phyloP scores from a whole-genome alignment of 371 early-diverging fungal species.

The Mucor lusitanicus region DNA sequence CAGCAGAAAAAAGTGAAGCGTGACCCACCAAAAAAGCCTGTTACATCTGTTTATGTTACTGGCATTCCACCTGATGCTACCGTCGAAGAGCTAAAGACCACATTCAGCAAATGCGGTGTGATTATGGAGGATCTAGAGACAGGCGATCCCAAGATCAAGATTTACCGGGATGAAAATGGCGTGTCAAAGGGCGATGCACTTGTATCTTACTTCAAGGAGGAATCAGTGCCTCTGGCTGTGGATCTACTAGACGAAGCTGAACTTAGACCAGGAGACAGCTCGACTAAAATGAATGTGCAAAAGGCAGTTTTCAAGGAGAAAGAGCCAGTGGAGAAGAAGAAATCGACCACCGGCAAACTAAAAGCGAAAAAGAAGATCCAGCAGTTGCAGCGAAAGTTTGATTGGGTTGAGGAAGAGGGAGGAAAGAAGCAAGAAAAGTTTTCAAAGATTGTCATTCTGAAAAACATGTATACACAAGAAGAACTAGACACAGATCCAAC shows the following conservation, averaged over 20 bases:
- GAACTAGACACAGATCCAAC: conserved; percentile 92
- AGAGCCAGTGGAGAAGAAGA: conserved; percentile 31
- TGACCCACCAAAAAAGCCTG: conserved; percentile 54
- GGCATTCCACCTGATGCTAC: conserved; percentile 85
- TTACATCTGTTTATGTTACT: conserved; percentile 86
- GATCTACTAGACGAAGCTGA: conserved; percentile 85
- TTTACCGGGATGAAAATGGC: conserved; percentile 77
- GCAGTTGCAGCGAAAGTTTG: conserved; percentile 85
- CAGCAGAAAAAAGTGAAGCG: conserved; percentile 52
- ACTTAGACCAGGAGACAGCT: conserved; percentile 66
- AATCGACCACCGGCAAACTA: conserved; percentile 55
- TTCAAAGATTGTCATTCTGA: conserved; percentile 83
- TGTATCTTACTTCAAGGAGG: conserved; percentile 87
- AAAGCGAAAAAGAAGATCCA: conserved; percentile 71
- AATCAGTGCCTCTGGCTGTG: conserved; percentile 84
- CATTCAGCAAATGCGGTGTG: conserved; percentile 88
- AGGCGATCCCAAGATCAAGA: conserved; percentile 85
- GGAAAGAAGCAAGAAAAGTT: conserved; percentile 76
- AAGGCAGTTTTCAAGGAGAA: conserved; percentile 77
- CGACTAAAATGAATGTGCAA: conserved; percentile 65
- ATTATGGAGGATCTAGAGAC: conserved; percentile 83
- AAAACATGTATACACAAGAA: conserved; percentile 90
- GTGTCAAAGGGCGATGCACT: conserved; percentile 88
- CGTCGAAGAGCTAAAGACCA: conserved; percentile 72
- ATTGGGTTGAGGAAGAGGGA: conserved; percentile 87